Evolutionary conservation across 371 early-diverging fungal genomes (phyloP), one percentile per base, ranked within the genome.

Genomic region (Actinomucor elegans): DNA sequence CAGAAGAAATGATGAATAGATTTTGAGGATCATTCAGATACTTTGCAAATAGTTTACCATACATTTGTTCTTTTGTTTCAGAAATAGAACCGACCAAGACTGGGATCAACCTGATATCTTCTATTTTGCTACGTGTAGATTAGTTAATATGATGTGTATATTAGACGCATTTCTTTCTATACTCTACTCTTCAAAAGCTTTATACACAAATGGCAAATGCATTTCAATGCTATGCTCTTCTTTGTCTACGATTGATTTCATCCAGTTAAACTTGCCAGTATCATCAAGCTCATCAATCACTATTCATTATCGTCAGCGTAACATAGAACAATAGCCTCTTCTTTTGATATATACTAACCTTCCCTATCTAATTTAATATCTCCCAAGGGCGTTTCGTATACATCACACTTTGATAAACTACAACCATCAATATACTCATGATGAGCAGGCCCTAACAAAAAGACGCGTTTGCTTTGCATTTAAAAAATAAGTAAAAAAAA

Each of bases 181-280:
- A 29, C 21, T 29, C 66, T 73, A 85, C 90, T 74, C 52, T 60
- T 81, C 78, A 73, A 96, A 88, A 18, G 86, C 73, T 58, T 90
- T 88, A 69, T 84, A 83, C 0, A 89, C 73, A 69, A 83, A 95
- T 3, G 98, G 98, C 35, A 95, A 64, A 58, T 96, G 96, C 95
- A 98, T 91, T 66, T 96, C 98, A 56, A 98, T 83, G 60, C 94
- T 93, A 62, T 98, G 97, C 56, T 98, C 98, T 29, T 90, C 86
- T 65, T 96, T 92, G 55, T 98, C 98, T 2, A 75, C 80, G 11
- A 55, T 48, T 17, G 61, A 47, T 15, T 55, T 60, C 91, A 95
- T 88, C 38, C 54, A 63, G 2, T 55, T 43, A 68, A 94, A 97
- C 7, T 78, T 59, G 0, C 85, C 84, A 0, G 90, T 88, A 4